Evolutionary conservation across 1,284 basidiomycete species (phyloP).

Genomic region (Polyporus tsugae): DNA sequence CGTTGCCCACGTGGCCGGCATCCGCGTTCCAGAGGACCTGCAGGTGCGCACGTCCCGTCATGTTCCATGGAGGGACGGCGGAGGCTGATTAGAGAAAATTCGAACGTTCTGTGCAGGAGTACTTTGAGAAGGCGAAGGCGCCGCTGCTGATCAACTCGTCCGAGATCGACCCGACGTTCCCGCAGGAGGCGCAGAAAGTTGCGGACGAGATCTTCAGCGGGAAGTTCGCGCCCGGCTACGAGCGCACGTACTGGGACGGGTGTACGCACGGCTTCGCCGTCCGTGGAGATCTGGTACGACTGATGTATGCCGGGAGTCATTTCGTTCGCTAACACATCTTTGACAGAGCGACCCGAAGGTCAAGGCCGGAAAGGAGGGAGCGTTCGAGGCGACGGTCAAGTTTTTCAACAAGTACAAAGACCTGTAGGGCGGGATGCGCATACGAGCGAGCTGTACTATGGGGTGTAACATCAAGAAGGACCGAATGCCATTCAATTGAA

Average conservation of each 20-base stretch:
- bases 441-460: neutral
- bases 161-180: constrained; percentile 29
- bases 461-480: neutral
- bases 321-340: constrained; percentile 15
- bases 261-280: constrained; percentile 63
- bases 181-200: constrained; percentile 22
- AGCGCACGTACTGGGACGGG: constrained; percentile 53
- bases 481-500: neutral
- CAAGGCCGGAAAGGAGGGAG: constrained; percentile 50
- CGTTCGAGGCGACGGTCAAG: constrained; percentile 48
- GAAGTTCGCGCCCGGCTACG: constrained; percentile 29
- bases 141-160: constrained; percentile 73
- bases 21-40: constrained; percentile 68
- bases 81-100: neutral
- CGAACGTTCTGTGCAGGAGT: constrained; percentile 52
- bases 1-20: constrained; percentile 73
- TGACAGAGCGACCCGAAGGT: constrained; percentile 46
- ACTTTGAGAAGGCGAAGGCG: constrained; percentile 52
- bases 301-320: neutral
- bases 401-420: constrained; percentile 43
- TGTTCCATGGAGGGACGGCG: neutral
- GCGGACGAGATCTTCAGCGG: constrained; percentile 24
- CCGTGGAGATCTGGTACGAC: constrained; percentile 43
- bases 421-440: neutral
- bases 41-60: constrained; percentile 50